These are phyloP conservation scores for Kitagawia praeruptora DNA, from an alignment of 129 eudicot genomes.

Conservation along the genomic window DNA sequence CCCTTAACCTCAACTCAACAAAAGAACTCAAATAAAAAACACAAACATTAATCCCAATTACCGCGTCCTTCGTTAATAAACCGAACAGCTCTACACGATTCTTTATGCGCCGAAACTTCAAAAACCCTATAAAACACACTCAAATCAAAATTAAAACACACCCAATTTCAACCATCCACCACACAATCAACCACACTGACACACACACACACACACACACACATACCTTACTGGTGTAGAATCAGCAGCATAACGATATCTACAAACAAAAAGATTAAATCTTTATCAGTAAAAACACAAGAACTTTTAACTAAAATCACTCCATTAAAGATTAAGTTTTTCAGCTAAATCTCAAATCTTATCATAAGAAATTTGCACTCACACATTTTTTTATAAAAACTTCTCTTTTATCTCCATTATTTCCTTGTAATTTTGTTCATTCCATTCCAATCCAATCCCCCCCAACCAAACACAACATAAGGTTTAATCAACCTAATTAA, in stretches of 20 bases:
- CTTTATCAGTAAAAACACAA: not conserved
- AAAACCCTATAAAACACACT: slow-evolving; percentile 38
- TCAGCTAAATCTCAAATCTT: no score
- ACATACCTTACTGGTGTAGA: slow-evolving; percentile 34
- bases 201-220: not conserved
- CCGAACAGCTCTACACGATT: slow-evolving; percentile 83
- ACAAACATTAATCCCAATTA: slow-evolving; percentile 16
- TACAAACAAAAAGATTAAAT: slow-evolving; percentile 3
- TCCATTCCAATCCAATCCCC: no score
- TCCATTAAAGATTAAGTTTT: no score
- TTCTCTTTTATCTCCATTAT: no score
- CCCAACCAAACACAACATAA: no score
- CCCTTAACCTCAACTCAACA: not conserved
- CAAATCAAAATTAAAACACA: not conserved
- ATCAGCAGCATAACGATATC: slow-evolving; percentile 47
- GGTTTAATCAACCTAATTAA: not conserved
- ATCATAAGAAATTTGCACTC: no score
- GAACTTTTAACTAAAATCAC: no score
- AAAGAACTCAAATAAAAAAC: not conserved
- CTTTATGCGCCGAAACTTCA: slow-evolving; percentile 69
- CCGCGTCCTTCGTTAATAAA: slow-evolving; percentile 91
- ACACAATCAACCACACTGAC: not conserved
- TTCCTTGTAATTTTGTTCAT: no score
- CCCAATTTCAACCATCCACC: no score
- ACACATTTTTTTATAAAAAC: no score